phyloP scores from a whole-genome alignment of 2,329 filamentous ascomycete genomes.

The Hypoxylon sp. region DNA sequence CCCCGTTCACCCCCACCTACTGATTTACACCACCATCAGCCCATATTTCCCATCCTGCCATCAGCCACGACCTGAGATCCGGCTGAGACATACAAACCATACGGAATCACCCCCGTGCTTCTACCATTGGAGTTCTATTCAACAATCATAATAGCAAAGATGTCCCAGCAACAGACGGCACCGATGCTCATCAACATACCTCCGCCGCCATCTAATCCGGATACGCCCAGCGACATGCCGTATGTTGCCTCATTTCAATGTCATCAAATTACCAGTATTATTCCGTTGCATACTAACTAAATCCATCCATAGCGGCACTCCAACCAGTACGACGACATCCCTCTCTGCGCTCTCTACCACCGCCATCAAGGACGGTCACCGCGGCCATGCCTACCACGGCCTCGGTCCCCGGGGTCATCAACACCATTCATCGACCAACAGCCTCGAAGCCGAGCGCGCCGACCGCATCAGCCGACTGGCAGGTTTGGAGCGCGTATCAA shows the following conservation, averaged over 20 bases:
- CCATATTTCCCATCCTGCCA: constrained; percentile 18
- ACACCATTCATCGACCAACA: constrained; percentile 75
- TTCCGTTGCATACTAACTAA: constrained; percentile 30
- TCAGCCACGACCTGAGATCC: constrained; percentile 10
- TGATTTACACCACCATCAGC: constrained; percentile 21
- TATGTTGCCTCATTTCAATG: constrained; percentile 64
- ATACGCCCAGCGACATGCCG: constrained; percentile 92
- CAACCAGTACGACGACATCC: constrained; percentile 92
- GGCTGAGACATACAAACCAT: constrained; percentile 22
- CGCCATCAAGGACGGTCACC: constrained; percentile 96
- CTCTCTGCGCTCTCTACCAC: constrained; percentile 93
- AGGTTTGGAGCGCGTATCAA: constrained; percentile 89
- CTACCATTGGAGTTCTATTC: constrained; percentile 7
- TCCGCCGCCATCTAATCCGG: constrained; percentile 83
- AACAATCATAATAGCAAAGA: constrained; percentile 53
- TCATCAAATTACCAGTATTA: background rate
- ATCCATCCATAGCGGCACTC: constrained; percentile 79
- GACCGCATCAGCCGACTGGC: constrained; percentile 95
- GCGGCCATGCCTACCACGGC: constrained; percentile 78
- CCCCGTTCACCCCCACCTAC: constrained; percentile 14
- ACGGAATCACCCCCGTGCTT: constrained; percentile 9
- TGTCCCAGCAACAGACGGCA: constrained; percentile 57
- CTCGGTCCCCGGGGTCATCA: constrained; percentile 70
- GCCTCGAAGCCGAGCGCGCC: constrained; percentile 90
- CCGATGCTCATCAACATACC: constrained; percentile 88